Conservation (phyloP, 1,284 basidiomycete genomes). For the Ceratobasidium sp. region DNA sequence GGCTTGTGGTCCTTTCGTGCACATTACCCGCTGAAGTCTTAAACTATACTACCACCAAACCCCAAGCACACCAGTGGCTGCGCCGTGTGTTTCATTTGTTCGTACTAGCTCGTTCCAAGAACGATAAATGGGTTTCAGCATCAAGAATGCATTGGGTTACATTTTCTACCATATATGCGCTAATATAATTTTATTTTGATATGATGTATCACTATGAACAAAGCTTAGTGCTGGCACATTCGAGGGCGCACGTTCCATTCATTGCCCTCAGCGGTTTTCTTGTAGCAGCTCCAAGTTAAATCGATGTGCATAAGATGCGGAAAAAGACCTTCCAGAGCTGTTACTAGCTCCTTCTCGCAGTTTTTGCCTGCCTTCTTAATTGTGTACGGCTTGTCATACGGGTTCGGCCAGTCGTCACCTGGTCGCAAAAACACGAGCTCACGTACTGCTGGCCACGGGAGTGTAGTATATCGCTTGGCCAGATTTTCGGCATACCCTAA, state of each 20-base stretch:
- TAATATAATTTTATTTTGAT: neutral
- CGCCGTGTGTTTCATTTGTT: too few relatives aligned
- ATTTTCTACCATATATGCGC: neutral
- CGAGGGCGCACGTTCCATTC: neutral
- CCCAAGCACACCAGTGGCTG: too few relatives aligned
- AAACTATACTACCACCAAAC: too few relatives aligned
- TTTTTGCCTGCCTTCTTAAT: neutral
- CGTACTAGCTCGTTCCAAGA: too few relatives aligned
- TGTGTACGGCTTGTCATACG: neutral
- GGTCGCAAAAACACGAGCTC: slow-evolving; percentile 13
- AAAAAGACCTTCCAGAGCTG: neutral
- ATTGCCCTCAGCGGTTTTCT: neutral
- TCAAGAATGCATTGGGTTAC: too few relatives aligned
- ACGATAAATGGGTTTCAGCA: too few relatives aligned
- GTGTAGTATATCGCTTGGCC: neutral
- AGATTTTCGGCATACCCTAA: neutral
- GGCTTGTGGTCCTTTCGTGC: too few relatives aligned
- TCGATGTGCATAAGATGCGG: slow-evolving; percentile 12
- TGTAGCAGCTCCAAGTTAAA: neutral
- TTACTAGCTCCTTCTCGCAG: neutral
- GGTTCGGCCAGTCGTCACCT: slow-evolving; percentile 10
- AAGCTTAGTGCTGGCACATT: neutral
- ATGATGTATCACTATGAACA: neutral
- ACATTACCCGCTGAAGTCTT: too few relatives aligned
- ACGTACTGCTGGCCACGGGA: neutral